Evolutionary conservation across 2,329 filamentous ascomycete species (phyloP).

Genomic region (Sarocladium kiliense): DNA sequence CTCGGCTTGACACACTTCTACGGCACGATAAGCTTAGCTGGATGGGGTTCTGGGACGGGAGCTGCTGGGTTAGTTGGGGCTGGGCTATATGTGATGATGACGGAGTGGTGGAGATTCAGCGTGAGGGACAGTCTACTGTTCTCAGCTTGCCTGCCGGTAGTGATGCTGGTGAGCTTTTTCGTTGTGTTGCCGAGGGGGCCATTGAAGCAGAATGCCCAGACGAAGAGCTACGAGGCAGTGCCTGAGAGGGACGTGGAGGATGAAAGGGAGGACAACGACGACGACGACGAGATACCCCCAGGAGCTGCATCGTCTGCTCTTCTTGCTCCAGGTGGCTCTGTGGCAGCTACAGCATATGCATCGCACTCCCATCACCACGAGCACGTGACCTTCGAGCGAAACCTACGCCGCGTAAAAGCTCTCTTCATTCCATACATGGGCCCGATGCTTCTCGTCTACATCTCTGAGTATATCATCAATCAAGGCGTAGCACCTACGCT

Average conservation of each 20-base stretch:
- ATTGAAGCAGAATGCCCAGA: conserved; percentile 41
- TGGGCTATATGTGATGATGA: conserved; percentile 80
- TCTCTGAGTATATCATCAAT: conserved; percentile 97
- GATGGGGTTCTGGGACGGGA: conserved; percentile 90
- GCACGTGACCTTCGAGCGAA: conserved; percentile 20
- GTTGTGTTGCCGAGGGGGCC: conserved; percentile 66
- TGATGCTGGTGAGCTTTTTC: conserved; percentile 89
- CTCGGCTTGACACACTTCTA: conserved; percentile 91
- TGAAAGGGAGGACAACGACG: conserved; percentile 25
- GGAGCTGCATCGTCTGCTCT: conserved; percentile 42
- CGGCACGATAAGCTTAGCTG: conserved; percentile 76
- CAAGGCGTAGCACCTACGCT: conserved; percentile 88
- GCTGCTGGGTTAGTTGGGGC: conserved; percentile 84
- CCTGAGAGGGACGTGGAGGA: conserved; percentile 35
- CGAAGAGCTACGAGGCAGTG: conserved; percentile 50
- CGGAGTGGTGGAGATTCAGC: conserved; percentile 70
- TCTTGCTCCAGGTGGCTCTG: conserved; percentile 37
- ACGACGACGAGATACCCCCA: conserved; percentile 11
- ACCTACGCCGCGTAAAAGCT: conserved; percentile 59
- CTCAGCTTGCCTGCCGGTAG: conserved; percentile 70
- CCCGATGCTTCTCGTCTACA: conserved; percentile 84
- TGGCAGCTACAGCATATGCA: conserved; percentile 33
- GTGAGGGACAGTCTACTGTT: conserved; percentile 70
- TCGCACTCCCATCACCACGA: neutral
- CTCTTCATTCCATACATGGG: conserved; percentile 83